phyloP scores from a whole-genome alignment of 495 filamentous ascomycete species.

The Talaromyces ruber region DNA sequence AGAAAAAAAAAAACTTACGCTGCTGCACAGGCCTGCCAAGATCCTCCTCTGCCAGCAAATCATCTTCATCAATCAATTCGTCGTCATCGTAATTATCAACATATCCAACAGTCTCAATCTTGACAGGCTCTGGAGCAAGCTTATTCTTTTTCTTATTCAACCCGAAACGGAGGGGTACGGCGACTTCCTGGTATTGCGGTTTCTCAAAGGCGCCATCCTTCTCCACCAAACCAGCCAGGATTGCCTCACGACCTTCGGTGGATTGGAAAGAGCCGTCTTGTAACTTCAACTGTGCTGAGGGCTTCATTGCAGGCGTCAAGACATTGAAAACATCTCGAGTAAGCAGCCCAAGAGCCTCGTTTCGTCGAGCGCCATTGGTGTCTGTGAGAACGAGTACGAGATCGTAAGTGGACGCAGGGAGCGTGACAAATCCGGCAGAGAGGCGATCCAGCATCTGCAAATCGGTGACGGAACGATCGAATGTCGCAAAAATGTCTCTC shows the following conservation, averaged over 20 bases:
- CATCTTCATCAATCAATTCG: conserved; percentile 81
- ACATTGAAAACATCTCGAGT: conserved; percentile 58
- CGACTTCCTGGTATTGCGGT: conserved; percentile 53
- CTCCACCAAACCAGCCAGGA: conserved; percentile 73
- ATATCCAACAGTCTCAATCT: not conserved
- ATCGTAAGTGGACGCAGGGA: conserved; percentile 74
- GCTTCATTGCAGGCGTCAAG: conserved; percentile 59
- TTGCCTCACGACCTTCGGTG: conserved; percentile 51
- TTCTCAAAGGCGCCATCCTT: conserved; percentile 59
- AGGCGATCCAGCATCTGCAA: conserved; percentile 98
- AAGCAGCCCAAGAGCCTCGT: conserved; percentile 54
- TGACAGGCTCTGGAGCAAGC: conserved; percentile 17
- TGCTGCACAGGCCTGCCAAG: conserved; percentile 60
- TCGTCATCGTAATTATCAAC: conserved; percentile 5
- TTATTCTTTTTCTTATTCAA: conserved; percentile 53
- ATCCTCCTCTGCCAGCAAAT: conserved; percentile 75
- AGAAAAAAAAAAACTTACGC: conserved; percentile 46
- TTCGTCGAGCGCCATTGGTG: conserved; percentile 48
- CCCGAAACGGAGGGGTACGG: conserved; percentile 66
- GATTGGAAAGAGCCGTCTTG: conserved; percentile 56
- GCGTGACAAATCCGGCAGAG: conserved; percentile 67
- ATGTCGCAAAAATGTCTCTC: conserved; percentile 45
- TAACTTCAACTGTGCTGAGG: conserved; percentile 58
- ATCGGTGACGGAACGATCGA: conserved; percentile 69
- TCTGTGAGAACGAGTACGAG: conserved; percentile 76